A percentile compares a stretch with the other conserved stretches of the same genome.
phyloP scores from a whole-genome alignment of 768 basidiomycete species.

The Calvatia gigantea region DNA sequence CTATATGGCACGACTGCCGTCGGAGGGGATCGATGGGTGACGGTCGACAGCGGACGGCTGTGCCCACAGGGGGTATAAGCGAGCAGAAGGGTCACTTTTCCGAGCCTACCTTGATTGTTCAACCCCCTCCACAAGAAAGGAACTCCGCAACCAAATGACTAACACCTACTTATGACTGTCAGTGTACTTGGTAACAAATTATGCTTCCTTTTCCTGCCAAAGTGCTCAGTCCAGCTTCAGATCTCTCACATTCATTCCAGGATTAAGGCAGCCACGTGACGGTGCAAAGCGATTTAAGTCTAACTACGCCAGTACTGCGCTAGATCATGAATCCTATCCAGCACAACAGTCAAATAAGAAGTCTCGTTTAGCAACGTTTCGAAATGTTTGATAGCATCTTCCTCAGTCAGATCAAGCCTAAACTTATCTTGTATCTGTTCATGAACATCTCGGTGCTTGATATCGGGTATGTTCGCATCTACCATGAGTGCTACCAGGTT shows the following conservation, averaged over 20 bases:
- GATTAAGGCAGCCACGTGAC: too few species aligned
- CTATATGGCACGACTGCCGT: constrained; percentile 19
- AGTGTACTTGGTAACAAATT: too few species aligned
- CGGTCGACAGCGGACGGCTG: constrained; percentile 6
- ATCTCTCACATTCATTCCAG: too few species aligned
- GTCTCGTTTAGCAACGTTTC: constrained; percentile 92
- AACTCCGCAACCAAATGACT: too few species aligned
- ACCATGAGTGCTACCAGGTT: constrained; percentile 97
- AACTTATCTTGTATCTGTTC: constrained; percentile 97
- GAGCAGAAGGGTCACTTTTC: too few species aligned
- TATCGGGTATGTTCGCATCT: constrained; percentile 96
- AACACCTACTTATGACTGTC: too few species aligned
- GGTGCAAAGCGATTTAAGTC: constrained; percentile 14
- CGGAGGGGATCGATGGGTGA: constrained; percentile 14
- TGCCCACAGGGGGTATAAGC: too few species aligned
- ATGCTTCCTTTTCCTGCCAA: too few species aligned
- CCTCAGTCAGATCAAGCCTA: constrained; percentile 88
- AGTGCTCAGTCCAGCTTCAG: too few species aligned
- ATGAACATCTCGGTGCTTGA: constrained; percentile 86
- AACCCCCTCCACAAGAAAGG: too few species aligned
- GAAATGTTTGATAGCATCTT: constrained; percentile 97
- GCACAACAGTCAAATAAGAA: constrained; percentile 86
- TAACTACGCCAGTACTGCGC: constrained; percentile 87
- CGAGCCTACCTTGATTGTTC: too few species aligned
- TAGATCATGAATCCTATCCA: constrained; percentile 91